These are phyloP conservation scores for Tolypocladium tundrense DNA, from an alignment of 2,329 filamentous ascomycete species.

Conservation along the genomic window DNA sequence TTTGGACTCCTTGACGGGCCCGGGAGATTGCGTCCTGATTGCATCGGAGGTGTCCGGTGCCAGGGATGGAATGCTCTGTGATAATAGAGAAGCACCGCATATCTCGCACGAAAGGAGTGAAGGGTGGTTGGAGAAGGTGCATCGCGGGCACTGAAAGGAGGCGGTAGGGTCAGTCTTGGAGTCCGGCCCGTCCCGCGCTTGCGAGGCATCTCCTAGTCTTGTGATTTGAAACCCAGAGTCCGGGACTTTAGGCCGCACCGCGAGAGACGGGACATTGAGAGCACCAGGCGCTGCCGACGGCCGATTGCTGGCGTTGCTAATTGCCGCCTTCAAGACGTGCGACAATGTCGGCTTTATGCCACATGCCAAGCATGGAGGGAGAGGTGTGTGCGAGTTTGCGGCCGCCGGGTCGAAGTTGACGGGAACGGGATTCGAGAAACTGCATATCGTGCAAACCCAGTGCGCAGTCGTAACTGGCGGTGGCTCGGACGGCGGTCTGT, in stretches of 20 bases:
- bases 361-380: constrained; percentile 84
- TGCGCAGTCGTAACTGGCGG: constrained; percentile 54
- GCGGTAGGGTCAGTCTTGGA: constrained; percentile 12
- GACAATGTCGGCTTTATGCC: constrained; percentile 85
- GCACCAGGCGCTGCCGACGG: constrained; percentile 6
- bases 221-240: not conserved
- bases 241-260: not conserved
- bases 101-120: constrained; percentile 82
- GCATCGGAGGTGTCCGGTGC: constrained; percentile 24
- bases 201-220: not conserved
- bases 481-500: constrained; percentile 28
- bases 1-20: constrained; percentile 46
- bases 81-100: constrained; percentile 67
- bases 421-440: constrained; percentile 84
- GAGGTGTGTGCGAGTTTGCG: constrained; percentile 66
- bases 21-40: constrained; percentile 63
- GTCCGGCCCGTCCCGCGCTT: not conserved
- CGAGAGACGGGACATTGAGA: not conserved
- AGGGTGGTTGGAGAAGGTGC: constrained; percentile 89
- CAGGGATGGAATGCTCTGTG: constrained; percentile 31
- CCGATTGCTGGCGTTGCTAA: constrained; percentile 59
- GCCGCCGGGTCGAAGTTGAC: constrained; percentile 85
- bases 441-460: constrained; percentile 95
- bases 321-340: constrained; percentile 76
- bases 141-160: constrained; percentile 65